Evolutionary conservation across 306 rosid genomes (phyloP).

Genomic region (Malus sieversii): DNA sequence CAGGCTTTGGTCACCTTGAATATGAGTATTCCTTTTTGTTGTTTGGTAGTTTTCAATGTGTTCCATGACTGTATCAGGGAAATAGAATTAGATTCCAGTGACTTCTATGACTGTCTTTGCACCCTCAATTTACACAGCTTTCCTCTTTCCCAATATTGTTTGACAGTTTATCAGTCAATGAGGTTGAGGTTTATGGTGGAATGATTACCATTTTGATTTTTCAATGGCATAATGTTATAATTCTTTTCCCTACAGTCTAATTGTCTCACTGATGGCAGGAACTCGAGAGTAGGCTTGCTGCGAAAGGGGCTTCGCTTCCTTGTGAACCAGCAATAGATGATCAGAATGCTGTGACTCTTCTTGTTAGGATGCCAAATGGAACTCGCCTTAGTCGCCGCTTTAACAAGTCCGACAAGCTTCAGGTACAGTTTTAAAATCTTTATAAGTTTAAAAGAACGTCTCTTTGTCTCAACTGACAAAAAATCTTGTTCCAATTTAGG

Average conservation of each 20-base stretch:
- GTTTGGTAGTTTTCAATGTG: too few species aligned
- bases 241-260: background rate
- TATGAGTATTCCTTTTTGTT: background rate
- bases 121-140: background rate
- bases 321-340: slow-evolving; percentile 54
- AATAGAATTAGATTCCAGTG: background rate
- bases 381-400: slow-evolving; percentile 55
- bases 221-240: background rate
- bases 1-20: background rate
- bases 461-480: slow-evolving; percentile 17
- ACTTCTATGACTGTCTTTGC: background rate
- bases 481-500: slow-evolving; percentile 27
- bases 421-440: slow-evolving; percentile 37
- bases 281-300: slow-evolving; percentile 24
- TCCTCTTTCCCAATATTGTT: background rate
- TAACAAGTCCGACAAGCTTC: slow-evolving; percentile 66
- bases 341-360: slow-evolving; percentile 54
- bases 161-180: background rate
- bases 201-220: background rate
- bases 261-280: slow-evolving; percentile 32
- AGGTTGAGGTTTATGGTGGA: background rate
- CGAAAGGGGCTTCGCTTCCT: slow-evolving; percentile 41
- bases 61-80: background rate
- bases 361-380: slow-evolving; percentile 79
- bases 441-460: background rate